phyloP scores from a whole-genome alignment of 163 green algal genomes.

The Scenedesmus sp. region DNA sequence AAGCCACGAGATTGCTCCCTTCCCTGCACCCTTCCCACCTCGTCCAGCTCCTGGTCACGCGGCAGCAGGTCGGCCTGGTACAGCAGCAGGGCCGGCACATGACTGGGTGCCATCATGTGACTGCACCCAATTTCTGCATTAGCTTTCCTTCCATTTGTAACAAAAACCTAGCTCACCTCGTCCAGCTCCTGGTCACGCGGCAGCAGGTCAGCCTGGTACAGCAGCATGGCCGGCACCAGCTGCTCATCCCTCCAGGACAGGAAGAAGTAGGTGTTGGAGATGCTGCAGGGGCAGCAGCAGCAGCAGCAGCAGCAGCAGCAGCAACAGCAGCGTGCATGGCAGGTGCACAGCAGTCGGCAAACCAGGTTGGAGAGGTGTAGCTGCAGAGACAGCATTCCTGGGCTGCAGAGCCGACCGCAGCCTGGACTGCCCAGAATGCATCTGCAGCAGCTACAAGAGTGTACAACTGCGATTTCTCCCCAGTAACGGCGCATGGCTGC shows the following conservation, averaged over 20 bases:
- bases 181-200: not conserved
- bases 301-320: not conserved
- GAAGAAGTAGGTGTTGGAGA: conserved; percentile 22
- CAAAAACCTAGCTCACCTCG: not conserved
- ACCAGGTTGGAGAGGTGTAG: not conserved
- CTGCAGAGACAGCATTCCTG: not conserved
- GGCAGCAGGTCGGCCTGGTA: not conserved
- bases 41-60: not conserved
- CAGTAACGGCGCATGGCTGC: too few species aligned
- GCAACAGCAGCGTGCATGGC: not conserved
- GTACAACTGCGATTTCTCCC: too few species aligned
- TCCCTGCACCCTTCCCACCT: too few species aligned
- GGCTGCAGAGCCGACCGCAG: too few species aligned
- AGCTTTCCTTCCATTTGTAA: too few species aligned
- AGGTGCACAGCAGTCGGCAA: not conserved
- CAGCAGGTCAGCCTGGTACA: conserved; percentile 25
- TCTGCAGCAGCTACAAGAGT: not conserved
- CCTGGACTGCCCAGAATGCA: not conserved
- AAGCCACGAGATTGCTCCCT: too few species aligned
- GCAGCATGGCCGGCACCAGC: conserved; percentile 21
- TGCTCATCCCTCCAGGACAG: conserved; percentile 8
- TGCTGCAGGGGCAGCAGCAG: not conserved
- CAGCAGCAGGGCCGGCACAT: not conserved
- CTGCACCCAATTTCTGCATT: too few species aligned
- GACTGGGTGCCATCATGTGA: too few species aligned